Evolutionary conservation across 768 basidiomycete species (phyloP).

Genomic region (Russula vinacea): DNA sequence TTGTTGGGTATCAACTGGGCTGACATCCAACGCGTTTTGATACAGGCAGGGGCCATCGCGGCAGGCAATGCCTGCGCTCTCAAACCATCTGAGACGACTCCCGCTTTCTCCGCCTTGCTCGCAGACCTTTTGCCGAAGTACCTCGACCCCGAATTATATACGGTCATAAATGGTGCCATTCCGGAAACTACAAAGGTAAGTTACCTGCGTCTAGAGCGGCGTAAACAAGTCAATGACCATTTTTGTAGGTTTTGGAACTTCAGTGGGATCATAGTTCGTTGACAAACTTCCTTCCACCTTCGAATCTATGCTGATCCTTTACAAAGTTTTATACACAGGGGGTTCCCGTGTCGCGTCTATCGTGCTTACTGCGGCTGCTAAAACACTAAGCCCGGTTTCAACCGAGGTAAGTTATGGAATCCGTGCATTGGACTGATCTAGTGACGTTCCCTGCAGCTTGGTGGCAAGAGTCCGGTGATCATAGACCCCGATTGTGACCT

Average conservation of each 20-base stretch:
- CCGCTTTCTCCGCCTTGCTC: constrained; percentile 34
- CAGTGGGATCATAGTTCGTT: constrained; percentile 62
- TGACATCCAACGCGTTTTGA: neutral
- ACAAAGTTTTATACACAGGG: constrained; percentile 59
- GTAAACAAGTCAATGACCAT: neutral
- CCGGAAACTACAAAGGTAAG: constrained; percentile 36
- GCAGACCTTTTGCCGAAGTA: constrained; percentile 34
- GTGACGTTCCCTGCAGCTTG: constrained; percentile 42
- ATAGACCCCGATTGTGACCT: constrained; percentile 69
- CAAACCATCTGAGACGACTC: constrained; percentile 41
- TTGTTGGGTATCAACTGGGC: neutral
- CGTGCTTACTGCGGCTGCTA: constrained; percentile 73
- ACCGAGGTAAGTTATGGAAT: constrained; percentile 43
- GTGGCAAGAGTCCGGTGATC: constrained; percentile 74
- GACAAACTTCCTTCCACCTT: neutral
- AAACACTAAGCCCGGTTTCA: constrained; percentile 66
- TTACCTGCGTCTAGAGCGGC: neutral
- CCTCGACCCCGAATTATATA: constrained; percentile 38
- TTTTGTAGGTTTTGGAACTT: constrained; percentile 59
- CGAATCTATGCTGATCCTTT: constrained; percentile 26
- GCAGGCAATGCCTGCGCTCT: constrained; percentile 40
- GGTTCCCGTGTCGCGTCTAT: constrained; percentile 60
- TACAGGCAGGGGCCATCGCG: constrained; percentile 39
- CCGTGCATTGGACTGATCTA: neutral
- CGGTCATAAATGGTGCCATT: constrained; percentile 38